Percentiles rank a stretch among this genome's conserved stretches.
phyloP scores from a whole-genome alignment of 495 filamentous ascomycete species.

The Astrocystis sublimbata region DNA sequence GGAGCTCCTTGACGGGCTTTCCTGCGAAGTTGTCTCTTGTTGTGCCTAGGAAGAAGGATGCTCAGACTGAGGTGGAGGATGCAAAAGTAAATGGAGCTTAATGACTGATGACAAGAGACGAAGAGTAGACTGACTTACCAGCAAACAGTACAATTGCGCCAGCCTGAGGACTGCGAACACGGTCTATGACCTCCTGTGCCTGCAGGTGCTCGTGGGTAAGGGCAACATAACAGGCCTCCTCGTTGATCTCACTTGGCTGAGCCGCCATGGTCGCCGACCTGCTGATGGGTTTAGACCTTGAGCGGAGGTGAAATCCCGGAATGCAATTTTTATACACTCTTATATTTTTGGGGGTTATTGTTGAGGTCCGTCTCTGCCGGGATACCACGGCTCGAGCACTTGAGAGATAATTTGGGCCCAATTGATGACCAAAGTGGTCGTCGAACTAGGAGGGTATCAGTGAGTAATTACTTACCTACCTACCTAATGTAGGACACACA shows the following conservation, averaged over 20 bases:
- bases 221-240: constrained; percentile 54
- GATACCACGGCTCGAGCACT: too few relatives aligned
- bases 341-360: not conserved
- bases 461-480: not conserved
- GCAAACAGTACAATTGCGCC: constrained; percentile 90
- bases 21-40: constrained; percentile 80
- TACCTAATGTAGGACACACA: not conserved
- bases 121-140: too few relatives aligned
- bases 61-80: constrained; percentile 18
- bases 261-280: constrained; percentile 17
- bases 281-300: not conserved
- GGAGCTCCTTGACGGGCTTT: constrained; percentile 72
- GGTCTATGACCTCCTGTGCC: constrained; percentile 58
- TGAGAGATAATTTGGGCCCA: not conserved
- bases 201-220: constrained; percentile 67
- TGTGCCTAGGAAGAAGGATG: constrained; percentile 58
- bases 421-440: not conserved
- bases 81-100: not conserved
- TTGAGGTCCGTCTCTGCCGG: not conserved
- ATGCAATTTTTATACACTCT: not conserved
- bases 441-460: not conserved
- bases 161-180: constrained; percentile 74
- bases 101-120: too few relatives aligned
- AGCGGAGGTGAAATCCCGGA: too few relatives aligned
- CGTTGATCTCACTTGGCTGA: constrained; percentile 28